Percentiles rank a stretch among this genome's conserved stretches.
phyloP scores from a whole-genome alignment of 345 rosid genomes.

The Noccaea caerulescens region DNA sequence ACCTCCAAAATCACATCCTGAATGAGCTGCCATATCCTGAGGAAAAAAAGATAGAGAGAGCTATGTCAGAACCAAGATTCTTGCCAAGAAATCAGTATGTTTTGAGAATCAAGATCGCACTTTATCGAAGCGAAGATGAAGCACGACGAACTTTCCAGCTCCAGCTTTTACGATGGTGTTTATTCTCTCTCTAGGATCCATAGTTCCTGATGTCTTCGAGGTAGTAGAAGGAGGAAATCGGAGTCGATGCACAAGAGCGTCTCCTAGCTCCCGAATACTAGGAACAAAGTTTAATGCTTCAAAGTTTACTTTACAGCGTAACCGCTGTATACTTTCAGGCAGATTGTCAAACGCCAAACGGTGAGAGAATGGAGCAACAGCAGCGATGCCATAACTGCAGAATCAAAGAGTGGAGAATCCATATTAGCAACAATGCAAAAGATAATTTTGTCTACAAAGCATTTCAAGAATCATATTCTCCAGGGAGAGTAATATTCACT shows the following conservation, averaged over 20 bases:
- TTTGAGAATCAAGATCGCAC: conserved; percentile 47
- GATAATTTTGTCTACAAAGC: background rate
- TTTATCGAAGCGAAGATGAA: conserved; percentile 98
- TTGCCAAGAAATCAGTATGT: background rate
- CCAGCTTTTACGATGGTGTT: conserved; percentile 47
- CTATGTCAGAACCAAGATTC: conserved; percentile 12
- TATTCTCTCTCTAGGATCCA: conserved; percentile 44
- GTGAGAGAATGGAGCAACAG: conserved; percentile 96
- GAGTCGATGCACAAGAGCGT: conserved; percentile 68
- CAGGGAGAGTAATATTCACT: background rate
- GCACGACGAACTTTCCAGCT: conserved; percentile 74
- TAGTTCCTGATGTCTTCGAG: conserved; percentile 46
- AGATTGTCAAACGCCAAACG: conserved; percentile 84
- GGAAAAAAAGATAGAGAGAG: background rate
- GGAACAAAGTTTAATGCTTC: conserved; percentile 77
- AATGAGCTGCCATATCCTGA: conserved; percentile 99
- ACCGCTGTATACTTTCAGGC: conserved; percentile 68
- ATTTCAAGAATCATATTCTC: background rate
- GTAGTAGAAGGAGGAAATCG: conserved; percentile 48
- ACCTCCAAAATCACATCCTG: conserved; percentile 95
- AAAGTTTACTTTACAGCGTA: conserved; percentile 96
- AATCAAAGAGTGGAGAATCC: background rate
- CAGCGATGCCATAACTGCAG: conserved; percentile 86
- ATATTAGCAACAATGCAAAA: conserved; percentile 2
- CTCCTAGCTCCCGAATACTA: conserved; percentile 61